Percentiles rank a stretch among this genome's conserved stretches.
Conservation (phyloP, 75 land plant species). For the Adiantum capillusveneris region DNA sequence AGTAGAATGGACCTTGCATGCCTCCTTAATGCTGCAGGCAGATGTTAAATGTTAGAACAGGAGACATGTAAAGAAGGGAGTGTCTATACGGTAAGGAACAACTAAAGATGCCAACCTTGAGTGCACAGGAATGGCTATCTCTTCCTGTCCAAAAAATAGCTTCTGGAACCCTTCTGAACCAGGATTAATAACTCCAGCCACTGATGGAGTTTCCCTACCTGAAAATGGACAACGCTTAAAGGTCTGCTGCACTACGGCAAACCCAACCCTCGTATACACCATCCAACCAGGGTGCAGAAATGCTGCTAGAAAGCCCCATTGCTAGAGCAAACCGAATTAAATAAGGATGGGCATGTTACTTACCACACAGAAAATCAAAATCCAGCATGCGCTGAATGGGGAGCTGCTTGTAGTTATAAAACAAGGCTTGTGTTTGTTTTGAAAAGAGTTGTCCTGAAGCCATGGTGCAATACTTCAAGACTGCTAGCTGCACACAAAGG, state of each 20-base stretch:
- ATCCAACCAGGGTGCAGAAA: too few species aligned
- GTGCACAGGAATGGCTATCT: constrained; percentile 96
- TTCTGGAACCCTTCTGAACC: constrained; percentile 96
- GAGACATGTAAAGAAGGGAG: too few species aligned
- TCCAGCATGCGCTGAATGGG: constrained; percentile 97
- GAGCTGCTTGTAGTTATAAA: constrained; percentile 95
- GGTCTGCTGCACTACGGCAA: too few species aligned
- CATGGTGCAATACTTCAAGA: constrained; percentile 16
- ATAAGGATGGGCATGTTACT: constrained; percentile 9
- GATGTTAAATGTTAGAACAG: neutral
- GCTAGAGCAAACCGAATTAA: too few species aligned
- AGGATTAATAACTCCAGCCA: constrained; percentile 93
- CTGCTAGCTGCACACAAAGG: neutral
- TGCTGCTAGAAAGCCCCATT: too few species aligned
- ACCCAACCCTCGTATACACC: too few species aligned
- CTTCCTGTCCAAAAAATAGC: constrained; percentile 96
- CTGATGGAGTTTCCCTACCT: constrained; percentile 95
- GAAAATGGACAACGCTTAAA: neutral
- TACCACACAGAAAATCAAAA: constrained; percentile 91
- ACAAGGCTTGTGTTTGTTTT: constrained; percentile 71
- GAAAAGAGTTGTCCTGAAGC: constrained; percentile 85
- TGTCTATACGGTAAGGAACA: too few species aligned
- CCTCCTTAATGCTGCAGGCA: constrained; percentile 58
- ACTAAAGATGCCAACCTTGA: constrained; percentile 23
- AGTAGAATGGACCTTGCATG: constrained; percentile 85